These are phyloP conservation scores for Houttuynia cordata DNA, from an alignment of 164 flowering plant genomes.

Conservation along the genomic window DNA sequence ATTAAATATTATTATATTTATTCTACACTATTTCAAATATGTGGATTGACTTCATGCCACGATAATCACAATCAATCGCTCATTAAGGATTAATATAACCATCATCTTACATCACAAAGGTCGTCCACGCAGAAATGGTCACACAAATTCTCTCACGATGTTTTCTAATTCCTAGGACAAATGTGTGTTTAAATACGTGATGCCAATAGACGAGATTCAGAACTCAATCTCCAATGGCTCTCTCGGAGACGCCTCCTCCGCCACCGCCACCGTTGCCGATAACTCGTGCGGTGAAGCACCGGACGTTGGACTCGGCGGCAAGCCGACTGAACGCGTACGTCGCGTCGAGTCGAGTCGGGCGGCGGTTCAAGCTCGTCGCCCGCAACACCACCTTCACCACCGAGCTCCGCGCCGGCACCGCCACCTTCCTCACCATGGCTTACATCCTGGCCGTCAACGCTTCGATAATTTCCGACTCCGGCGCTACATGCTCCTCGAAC, in stretches of 20 bases:
- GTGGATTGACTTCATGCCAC: no score
- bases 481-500: conserved; percentile 65
- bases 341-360: conserved; percentile 39
- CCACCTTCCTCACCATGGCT: conserved; percentile 92
- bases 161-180: neutral
- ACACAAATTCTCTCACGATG: neutral
- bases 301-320: neutral
- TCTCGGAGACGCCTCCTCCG: neutral
- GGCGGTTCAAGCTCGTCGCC: conserved; percentile 51
- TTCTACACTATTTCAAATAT: no score
- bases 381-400: conserved; percentile 70
- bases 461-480: conserved; percentile 72
- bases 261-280: no score
- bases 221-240: neutral
- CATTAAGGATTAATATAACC: no score
- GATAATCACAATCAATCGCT: no score
- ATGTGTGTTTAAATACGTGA: neutral
- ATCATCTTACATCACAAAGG: no score
- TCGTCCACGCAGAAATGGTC: no score
- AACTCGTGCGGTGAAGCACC: neutral
- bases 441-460: conserved; percentile 96
- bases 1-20: no score
- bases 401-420: conserved; percentile 88
- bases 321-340: conserved; percentile 40
- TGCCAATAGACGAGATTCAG: neutral